Conservation (phyloP, 2,329 filamentous ascomycete genomes). For the Metarhizium brunneum region DNA sequence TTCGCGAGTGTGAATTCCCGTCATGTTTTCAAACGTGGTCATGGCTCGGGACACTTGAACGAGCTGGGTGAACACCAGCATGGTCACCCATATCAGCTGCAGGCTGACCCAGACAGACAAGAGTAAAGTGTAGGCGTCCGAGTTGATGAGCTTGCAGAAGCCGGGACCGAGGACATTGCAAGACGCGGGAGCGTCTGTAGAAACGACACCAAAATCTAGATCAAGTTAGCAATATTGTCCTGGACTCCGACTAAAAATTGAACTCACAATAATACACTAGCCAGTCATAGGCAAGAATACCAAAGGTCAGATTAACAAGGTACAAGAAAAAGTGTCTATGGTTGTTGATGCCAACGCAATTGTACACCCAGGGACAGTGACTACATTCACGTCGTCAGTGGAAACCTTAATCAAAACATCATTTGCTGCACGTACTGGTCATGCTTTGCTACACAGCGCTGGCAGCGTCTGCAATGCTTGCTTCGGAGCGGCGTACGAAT, state of each 20-base stretch:
- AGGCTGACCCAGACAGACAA: slow-evolving; percentile 70
- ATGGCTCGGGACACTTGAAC: slow-evolving; percentile 86
- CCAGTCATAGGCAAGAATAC: slow-evolving; percentile 63
- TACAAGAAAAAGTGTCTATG: slow-evolving; percentile 94
- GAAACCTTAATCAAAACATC: not conserved
- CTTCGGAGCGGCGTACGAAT: slow-evolving; percentile 83
- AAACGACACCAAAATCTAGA: slow-evolving; percentile 55
- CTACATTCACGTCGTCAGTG: slow-evolving; percentile 31
- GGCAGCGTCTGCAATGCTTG: slow-evolving; percentile 90
- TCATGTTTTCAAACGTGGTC: slow-evolving; percentile 97
- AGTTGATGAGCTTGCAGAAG: slow-evolving; percentile 68
- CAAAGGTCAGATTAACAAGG: slow-evolving; percentile 65
- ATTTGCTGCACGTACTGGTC: slow-evolving; percentile 63
- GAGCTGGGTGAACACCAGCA: slow-evolving; percentile 90
- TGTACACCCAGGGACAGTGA: slow-evolving; percentile 97
- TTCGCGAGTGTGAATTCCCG: slow-evolving; percentile 52
- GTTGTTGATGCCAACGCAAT: slow-evolving; percentile 93
- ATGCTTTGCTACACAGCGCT: slow-evolving; percentile 88
- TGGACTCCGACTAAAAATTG: not conserved
- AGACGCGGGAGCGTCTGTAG: slow-evolving; percentile 38
- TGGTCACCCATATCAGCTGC: slow-evolving; percentile 92
- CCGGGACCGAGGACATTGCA: slow-evolving; percentile 71
- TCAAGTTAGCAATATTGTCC: not conserved
- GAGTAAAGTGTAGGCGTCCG: slow-evolving; percentile 76
- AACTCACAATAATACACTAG: slow-evolving; percentile 62